Evolutionary conservation across 208 protist genomes (phyloP).

Genomic region (Herpetomonas muscarum): DNA sequence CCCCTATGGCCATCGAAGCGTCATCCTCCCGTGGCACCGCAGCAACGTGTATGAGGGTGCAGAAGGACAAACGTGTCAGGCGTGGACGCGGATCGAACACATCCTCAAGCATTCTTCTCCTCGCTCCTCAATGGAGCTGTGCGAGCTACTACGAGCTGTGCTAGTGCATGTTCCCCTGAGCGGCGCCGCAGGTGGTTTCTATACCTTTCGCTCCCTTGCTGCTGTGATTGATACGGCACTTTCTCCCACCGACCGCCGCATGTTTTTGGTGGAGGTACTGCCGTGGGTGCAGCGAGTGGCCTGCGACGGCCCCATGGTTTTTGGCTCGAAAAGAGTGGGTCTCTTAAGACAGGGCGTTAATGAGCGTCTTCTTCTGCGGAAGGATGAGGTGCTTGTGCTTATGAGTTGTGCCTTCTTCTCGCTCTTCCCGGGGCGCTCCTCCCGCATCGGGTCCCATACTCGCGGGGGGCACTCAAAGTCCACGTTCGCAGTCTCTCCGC

Average conservation of each 20-base stretch:
- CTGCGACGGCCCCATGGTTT: slow-evolving; percentile 18
- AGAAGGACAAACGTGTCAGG: slow-evolving; percentile 1
- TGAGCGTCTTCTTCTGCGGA: slow-evolving; percentile 17
- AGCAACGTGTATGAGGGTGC: slow-evolving; percentile 10
- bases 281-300: slow-evolving; percentile 57
- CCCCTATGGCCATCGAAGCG: slow-evolving; percentile 10
- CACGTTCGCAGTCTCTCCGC: slow-evolving; percentile 17
- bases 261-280: slow-evolving; percentile 44
- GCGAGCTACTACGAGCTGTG: slow-evolving; percentile 28
- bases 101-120: slow-evolving; percentile 16
- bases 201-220: slow-evolving; percentile 22
- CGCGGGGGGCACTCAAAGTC: not conserved
- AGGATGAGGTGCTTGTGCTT: slow-evolving; percentile 32
- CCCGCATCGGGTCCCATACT: not conserved
- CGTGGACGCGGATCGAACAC: slow-evolving; percentile 27
- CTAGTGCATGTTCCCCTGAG: slow-evolving; percentile 12
- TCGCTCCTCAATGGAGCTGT: slow-evolving; percentile 14
- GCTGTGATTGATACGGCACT: slow-evolving; percentile 26
- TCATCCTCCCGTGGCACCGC: slow-evolving; percentile 41
- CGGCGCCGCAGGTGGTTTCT: slow-evolving; percentile 2
- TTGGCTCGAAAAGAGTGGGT: slow-evolving; percentile 13
- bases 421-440: slow-evolving; percentile 46
- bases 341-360: slow-evolving; percentile 27
- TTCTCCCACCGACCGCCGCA: slow-evolving; percentile 10
- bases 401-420: slow-evolving; percentile 68